Base-by-base conservation (phyloP, 2,329 filamentous ascomycete genomes). In the Stachybotrys echinatus region DNA sequence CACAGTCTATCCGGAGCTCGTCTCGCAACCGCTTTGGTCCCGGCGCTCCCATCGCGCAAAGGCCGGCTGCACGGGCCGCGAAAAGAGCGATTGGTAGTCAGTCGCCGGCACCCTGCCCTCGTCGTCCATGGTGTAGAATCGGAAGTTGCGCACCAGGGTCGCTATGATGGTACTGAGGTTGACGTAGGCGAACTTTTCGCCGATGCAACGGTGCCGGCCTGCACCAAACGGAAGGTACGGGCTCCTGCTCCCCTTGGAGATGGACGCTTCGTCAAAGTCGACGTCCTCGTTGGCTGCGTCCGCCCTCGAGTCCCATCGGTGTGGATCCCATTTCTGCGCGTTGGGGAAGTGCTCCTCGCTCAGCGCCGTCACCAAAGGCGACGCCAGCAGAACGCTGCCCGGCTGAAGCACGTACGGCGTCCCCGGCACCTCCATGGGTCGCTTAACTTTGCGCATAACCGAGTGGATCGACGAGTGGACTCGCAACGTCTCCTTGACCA, bases 131-230 rank as follows among this genome's bases (percentile, higher is more conserved):
- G 83, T 85, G 45, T 63, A 68, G 42, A 88, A 72, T 61, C 76
- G 80, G 61, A 88, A 78, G 45, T 81, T 70, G 12, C 84, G 71
- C 10, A 88, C 76, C 52, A 88, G 65, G 0, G 76, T 81, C 1
- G 77, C 76, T 21, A 88, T 67, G 52, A 89, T 88, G 8, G 81
- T 81, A 17, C 77, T 75, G 40, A 89, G 63, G 60, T 89, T 86
- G 42, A 87, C 66, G 58, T 89, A 88, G 1, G 86, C 85, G 64
- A 89, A 89, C 62, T 88, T 85, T 70, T 89, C 87, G 18, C 87
- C 87, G 51, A 90, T 88, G 58, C 87, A 89, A 19, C 87, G 74
- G 64, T 90, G 86, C 42, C 87, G 73, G 0, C 86, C 87, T 0
- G 84, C 87, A 3, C 87, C 87, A 58, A 89, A 89, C 0, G 87